Base-by-base conservation (phyloP, 2,329 filamentous ascomycete genomes). In the Cryphonectria radicalis region DNA sequence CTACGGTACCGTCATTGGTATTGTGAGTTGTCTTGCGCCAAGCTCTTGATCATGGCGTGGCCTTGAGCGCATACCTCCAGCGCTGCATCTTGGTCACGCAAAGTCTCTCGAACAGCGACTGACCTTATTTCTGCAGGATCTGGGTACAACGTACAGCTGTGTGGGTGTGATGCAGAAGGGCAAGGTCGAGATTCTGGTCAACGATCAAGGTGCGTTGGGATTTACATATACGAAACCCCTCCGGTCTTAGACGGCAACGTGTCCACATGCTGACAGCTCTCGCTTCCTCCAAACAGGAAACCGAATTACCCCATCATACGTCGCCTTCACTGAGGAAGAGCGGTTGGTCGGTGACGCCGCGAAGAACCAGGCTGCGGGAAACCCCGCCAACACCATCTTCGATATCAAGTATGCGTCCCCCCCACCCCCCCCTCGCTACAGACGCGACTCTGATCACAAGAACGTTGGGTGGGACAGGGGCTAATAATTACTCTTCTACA, bases 241-340 rank as follows among this genome's bases (percentile, higher is more conserved):
- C 17, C 13, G 28, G 35, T 19, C 8, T 19, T n/a, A 8, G 10
- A 5, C n/a, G 22, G 14, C 17, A 64, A 35, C 28, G 46, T 63
- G 32, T 50, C 37, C 50, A 32, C 25, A 60, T 13, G 14, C 67
- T 72, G 4, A 42, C 40, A 13, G 32, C 40, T 55, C n/a, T 25
- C 13, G 37, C 35, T 19, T 28, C 22, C 40, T 4, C 14, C 65
- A 22, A 22, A 66, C 66, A 79, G 94, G 94, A 88, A 94, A 97
- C 90, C 93, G 94, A 87, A 97, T 97, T 77, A 97, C 94, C 78
- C 94, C 94, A 70, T 97, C 94, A 75, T 97, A 96, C 84, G 94
- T 97, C 81, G 94, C 94, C 79, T 97, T 97, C 84, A 98, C 94
- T 83, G 95, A 98, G 79, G 94, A 98, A 75, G 96, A 98, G 85